Evolutionary conservation across 345 rosid genomes (phyloP).

Genomic region (Cardiospermum halicacabum): DNA sequence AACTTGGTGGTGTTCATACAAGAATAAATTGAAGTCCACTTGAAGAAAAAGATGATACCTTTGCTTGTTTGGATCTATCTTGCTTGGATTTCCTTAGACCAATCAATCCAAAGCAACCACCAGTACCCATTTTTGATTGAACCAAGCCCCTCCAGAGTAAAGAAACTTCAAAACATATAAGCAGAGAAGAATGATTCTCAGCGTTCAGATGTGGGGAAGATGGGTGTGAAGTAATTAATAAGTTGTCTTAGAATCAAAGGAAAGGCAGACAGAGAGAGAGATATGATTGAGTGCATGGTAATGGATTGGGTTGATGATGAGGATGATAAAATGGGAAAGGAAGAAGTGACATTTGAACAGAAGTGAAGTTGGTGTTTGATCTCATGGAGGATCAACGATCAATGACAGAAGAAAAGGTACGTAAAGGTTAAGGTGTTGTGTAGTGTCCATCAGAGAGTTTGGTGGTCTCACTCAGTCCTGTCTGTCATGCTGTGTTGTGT

Average conservation of each 20-base stretch:
- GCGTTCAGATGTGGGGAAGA: not conserved
- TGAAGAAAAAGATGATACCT: constrained; percentile 29
- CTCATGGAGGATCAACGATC: constrained; percentile 31
- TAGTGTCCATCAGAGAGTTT: not conserved
- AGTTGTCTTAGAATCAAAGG: constrained; percentile 18
- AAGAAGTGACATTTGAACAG: constrained; percentile 35
- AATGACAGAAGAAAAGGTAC: not conserved
- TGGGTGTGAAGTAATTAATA: constrained; percentile 16
- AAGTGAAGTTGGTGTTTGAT: constrained; percentile 35
- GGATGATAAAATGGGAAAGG: not conserved
- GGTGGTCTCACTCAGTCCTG: not conserved
- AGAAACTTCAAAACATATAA: not conserved
- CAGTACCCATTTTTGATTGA: constrained; percentile 44
- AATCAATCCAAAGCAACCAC: constrained; percentile 48
- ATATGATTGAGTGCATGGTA: not conserved
- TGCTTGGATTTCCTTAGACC: constrained; percentile 35
- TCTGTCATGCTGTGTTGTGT: too few species aligned
- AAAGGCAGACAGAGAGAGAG: constrained; percentile 6
- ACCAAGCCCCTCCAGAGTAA: constrained; percentile 5
- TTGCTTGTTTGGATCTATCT: constrained; percentile 34
- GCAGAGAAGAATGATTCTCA: constrained; percentile 12
- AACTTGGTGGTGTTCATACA: not conserved
- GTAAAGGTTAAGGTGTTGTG: not conserved
- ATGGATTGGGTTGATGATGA: not conserved
- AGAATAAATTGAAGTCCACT: not conserved